Conservation (phyloP, 2,329 filamentous ascomycete genomes). For the Stachybotrys chlorohalonatus region DNA sequence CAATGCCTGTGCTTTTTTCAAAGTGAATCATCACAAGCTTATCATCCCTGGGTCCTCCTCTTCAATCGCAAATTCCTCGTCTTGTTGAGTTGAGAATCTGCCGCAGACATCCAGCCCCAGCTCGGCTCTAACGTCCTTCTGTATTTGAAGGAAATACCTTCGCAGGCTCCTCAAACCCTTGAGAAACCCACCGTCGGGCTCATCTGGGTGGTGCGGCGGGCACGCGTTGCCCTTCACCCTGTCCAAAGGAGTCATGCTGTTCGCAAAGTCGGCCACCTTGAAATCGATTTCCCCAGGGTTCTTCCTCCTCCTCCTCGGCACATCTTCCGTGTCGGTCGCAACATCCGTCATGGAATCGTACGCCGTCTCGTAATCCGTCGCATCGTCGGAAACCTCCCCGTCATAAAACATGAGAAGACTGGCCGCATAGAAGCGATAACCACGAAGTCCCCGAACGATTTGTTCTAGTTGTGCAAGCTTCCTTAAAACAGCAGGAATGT, state of each 20-base stretch:
- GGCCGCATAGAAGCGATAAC: conserved; percentile 92
- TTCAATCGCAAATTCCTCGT: conserved; percentile 8
- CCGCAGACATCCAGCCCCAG: conserved; percentile 35
- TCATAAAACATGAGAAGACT: conserved; percentile 95
- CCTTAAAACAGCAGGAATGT: conserved; percentile 78
- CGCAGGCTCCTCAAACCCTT: conserved; percentile 71
- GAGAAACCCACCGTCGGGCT: conserved; percentile 82
- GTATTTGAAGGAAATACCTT: conserved; percentile 80
- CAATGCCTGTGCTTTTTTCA: background rate
- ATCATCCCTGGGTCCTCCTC: conserved; percentile 22
- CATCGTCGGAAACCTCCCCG: conserved; percentile 55
- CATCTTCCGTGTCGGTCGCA: conserved; percentile 49
- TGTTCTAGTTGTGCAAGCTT: conserved; percentile 77
- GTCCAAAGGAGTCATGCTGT: conserved; percentile 87
- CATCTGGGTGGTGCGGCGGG: conserved; percentile 70
- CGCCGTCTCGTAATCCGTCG: conserved; percentile 36
- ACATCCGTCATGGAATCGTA: conserved; percentile 51
- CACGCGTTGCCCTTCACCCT: conserved; percentile 54
- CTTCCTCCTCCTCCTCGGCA: conserved; percentile 33
- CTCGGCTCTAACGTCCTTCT: conserved; percentile 60
- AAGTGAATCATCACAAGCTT: conserved; percentile 16
- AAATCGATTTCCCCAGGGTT: conserved; percentile 66
- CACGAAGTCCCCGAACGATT: conserved; percentile 69
- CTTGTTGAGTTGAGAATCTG: conserved; percentile 10
- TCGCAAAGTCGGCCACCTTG: conserved; percentile 98